A percentile compares a stretch with the other conserved stretches of the same genome.
Conservation (phyloP, 2,329 filamentous ascomycete species). For the Ceratocystis variospora region DNA sequence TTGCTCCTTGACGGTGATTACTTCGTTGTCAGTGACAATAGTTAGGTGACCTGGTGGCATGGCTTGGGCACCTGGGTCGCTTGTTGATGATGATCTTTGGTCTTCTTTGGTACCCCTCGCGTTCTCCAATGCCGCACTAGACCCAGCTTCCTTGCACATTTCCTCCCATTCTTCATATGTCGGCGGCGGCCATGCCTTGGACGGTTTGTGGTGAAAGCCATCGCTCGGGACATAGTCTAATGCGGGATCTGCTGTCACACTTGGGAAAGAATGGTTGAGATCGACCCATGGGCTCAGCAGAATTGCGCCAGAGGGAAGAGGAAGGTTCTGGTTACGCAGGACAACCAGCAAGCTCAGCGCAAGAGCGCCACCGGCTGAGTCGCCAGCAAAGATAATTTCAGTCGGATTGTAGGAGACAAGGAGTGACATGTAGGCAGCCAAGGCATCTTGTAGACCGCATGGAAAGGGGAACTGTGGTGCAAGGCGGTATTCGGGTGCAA, state of each 20-base stretch:
- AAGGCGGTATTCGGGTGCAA: slow-evolving; percentile 76
- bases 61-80: neutral
- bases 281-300: slow-evolving; percentile 94
- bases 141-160: slow-evolving; percentile 34
- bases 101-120: neutral
- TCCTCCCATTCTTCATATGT: slow-evolving; percentile 58
- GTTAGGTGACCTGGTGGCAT: slow-evolving; percentile 23
- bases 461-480: slow-evolving; percentile 93
- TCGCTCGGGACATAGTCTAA: slow-evolving; percentile 78
- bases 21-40: slow-evolving; percentile 56
- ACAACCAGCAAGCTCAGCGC: slow-evolving; percentile 64
- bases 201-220: slow-evolving; percentile 86
- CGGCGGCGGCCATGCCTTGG: slow-evolving; percentile 80
- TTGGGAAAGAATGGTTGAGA: slow-evolving; percentile 88
- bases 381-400: slow-evolving; percentile 77
- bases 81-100: slow-evolving; percentile 11
- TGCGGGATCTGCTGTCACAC: slow-evolving; percentile 56
- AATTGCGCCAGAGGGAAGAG: slow-evolving; percentile 77
- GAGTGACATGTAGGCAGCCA: slow-evolving; percentile 77
- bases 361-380: slow-evolving; percentile 91
- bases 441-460: slow-evolving; percentile 76
- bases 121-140: slow-evolving; percentile 25
- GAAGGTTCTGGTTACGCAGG: slow-evolving; percentile 67
- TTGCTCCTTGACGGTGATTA: slow-evolving; percentile 70
- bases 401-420: slow-evolving; percentile 61